phyloP scores from a whole-genome alignment of 1,284 basidiomycete genomes.

The Moesziomyces sp. region DNA sequence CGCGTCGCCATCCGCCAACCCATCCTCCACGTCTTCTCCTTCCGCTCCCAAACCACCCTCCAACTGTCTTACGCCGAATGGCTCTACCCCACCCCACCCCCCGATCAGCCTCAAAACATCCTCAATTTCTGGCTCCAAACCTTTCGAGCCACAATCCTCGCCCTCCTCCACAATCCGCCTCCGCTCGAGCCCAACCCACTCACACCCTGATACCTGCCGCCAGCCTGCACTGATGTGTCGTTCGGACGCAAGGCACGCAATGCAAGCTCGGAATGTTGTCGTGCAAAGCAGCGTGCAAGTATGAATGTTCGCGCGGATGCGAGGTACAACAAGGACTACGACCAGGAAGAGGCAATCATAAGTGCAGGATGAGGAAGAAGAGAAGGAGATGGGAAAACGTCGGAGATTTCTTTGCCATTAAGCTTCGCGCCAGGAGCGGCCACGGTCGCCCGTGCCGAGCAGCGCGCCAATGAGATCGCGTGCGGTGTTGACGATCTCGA shows the following conservation, averaged over 20 bases:
- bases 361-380: too few relatives aligned
- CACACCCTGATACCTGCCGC: too few relatives aligned
- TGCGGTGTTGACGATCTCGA: conserved; percentile 67
- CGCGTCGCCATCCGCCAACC: conserved; percentile 36
- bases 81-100: conserved; percentile 16
- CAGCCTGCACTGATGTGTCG: background rate
- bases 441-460: conserved; percentile 45
- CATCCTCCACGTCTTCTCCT: conserved; percentile 35
- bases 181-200: background rate
- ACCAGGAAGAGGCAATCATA: too few relatives aligned
- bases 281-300: too few relatives aligned
- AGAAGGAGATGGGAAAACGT: too few relatives aligned
- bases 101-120: conserved; percentile 12
- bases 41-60: conserved; percentile 12
- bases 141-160: conserved; percentile 14
- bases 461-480: conserved; percentile 64
- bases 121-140: conserved; percentile 32
- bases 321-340: too few relatives aligned
- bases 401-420: background rate
- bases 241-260: too few relatives aligned
- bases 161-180: background rate
- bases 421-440: conserved; percentile 48
- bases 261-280: too few relatives aligned
- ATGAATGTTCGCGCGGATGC: too few relatives aligned
- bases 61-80: conserved; percentile 36